phyloP scores from a whole-genome alignment of 2,329 filamentous ascomycete genomes.

The Bipolaris zeicola region DNA sequence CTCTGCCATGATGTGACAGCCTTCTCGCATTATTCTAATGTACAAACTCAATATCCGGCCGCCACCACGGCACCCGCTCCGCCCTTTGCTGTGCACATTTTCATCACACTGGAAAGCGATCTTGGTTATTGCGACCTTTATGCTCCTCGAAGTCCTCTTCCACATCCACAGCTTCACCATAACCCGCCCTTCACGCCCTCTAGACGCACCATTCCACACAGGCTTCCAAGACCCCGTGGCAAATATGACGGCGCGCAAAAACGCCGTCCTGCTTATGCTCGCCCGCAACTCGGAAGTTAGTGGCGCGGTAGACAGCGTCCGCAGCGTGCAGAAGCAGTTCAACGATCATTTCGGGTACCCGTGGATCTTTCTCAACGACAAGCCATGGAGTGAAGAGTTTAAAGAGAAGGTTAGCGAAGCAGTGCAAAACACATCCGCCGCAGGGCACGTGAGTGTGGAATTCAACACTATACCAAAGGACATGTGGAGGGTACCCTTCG shows the following conservation, averaged over 20 bases:
- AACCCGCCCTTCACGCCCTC: slow-evolving; percentile 7
- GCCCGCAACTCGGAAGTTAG: slow-evolving; percentile 86
- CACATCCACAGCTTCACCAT: slow-evolving; percentile 15
- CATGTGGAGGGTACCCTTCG: slow-evolving; percentile 78
- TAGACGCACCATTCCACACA: slow-evolving; percentile 21
- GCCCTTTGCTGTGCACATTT: not conserved
- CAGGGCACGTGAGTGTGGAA: slow-evolving; percentile 60
- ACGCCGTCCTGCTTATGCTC: slow-evolving; percentile 85
- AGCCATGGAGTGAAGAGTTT: slow-evolving; percentile 87
- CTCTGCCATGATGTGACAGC: not conserved
- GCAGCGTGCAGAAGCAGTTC: slow-evolving; percentile 78
- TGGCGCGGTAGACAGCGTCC: slow-evolving; percentile 72
- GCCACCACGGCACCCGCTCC: slow-evolving; percentile 2
- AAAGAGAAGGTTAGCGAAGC: slow-evolving; percentile 75
- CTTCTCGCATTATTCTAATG: not conserved
- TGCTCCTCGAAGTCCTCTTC: slow-evolving; percentile 16
- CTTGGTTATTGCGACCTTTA: not conserved
- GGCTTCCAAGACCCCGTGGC: slow-evolving; percentile 15
- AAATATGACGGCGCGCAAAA: slow-evolving; percentile 67
- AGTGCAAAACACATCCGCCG: slow-evolving; percentile 67
- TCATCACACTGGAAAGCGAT: slow-evolving; percentile 15
- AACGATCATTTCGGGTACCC: slow-evolving; percentile 98
- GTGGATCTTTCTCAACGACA: slow-evolving; percentile 97
- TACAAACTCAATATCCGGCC: slow-evolving; percentile 1
- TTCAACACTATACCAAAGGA: slow-evolving; percentile 87